Percentiles rank a stretch among this genome's conserved stretches.
Conservation (phyloP, 768 basidiomycete genomes). For the Paxillus rubicundulus region DNA sequence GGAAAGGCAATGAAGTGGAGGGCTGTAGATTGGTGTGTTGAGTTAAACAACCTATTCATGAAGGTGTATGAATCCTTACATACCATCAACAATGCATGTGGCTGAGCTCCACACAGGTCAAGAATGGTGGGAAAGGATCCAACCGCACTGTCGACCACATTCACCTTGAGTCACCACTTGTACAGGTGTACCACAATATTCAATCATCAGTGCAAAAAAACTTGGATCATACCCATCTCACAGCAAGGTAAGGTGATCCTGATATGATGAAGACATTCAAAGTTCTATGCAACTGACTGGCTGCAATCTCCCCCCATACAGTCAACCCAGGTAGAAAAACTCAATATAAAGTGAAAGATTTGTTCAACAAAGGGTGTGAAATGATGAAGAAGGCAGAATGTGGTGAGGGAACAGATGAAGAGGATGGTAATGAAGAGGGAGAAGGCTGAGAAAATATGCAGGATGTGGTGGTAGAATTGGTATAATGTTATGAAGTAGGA, state of each 20-base stretch:
- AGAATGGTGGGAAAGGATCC: conserved; percentile 34
- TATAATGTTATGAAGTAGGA: too few relatives aligned
- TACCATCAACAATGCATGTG: neutral
- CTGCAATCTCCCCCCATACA: neutral
- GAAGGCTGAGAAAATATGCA: too few relatives aligned
- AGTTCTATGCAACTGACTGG: conserved; percentile 1
- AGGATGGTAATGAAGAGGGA: too few relatives aligned
- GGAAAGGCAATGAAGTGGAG: conserved; percentile 31
- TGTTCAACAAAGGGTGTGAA: neutral
- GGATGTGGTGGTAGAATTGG: too few relatives aligned
- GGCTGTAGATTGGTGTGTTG: conserved; percentile 40
- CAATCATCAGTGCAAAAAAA: conserved; percentile 2
- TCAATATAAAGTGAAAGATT: neutral
- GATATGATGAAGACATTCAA: conserved; percentile 28
- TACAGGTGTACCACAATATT: conserved; percentile 31
- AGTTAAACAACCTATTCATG: conserved; percentile 43
- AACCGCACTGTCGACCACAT: conserved; percentile 34
- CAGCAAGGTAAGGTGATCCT: conserved; percentile 24
- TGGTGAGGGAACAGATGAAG: too few relatives aligned
- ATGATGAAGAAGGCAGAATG: neutral
- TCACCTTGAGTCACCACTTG: conserved; percentile 32
- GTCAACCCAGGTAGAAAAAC: neutral
- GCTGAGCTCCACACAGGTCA: conserved; percentile 15
- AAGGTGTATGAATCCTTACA: conserved; percentile 28
- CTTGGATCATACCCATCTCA: conserved; percentile 25